Percentiles rank a stretch among this genome's conserved stretches.
Evolutionary conservation across 768 basidiomycete genomes (phyloP).

Genomic region (Rickenella mellea): DNA sequence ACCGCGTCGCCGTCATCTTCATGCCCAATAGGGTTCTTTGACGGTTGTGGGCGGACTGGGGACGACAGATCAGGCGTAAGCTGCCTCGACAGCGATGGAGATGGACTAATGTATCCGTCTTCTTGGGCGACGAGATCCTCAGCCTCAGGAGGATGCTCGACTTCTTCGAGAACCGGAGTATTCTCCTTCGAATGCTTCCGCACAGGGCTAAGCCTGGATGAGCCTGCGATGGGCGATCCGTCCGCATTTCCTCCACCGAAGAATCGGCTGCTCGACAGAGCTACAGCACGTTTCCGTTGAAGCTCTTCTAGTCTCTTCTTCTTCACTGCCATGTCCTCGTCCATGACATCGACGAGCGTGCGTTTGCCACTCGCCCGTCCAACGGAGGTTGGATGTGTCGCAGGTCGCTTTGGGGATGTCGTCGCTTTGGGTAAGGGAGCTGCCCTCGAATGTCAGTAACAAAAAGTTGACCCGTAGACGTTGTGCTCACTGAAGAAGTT

Average conservation of each 20-base stretch:
- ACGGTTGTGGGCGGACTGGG: slow-evolving; percentile 29
- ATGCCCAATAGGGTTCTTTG: background rate
- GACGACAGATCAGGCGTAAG: slow-evolving; percentile 60
- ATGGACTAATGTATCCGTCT: slow-evolving; percentile 76
- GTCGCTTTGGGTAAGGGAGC: slow-evolving; percentile 6
- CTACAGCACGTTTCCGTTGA: slow-evolving; percentile 5
- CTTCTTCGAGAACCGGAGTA: slow-evolving; percentile 16
- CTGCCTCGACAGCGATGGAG: slow-evolving; percentile 36
- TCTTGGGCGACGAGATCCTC: slow-evolving; percentile 54
- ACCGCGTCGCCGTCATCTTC: background rate
- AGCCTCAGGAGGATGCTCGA: slow-evolving; percentile 30
- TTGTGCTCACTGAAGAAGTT: slow-evolving; percentile 53
- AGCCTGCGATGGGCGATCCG: slow-evolving; percentile 2
- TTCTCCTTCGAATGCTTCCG: slow-evolving; percentile 34
- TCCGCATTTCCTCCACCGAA: slow-evolving; percentile 5
- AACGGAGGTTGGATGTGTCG: slow-evolving; percentile 6
- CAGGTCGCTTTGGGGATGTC: background rate
- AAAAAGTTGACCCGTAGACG: background rate
- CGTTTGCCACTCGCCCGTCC: slow-evolving; percentile 61
- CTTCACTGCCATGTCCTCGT: slow-evolving; percentile 47
- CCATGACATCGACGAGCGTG: slow-evolving; percentile 61
- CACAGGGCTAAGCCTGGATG: slow-evolving; percentile 7
- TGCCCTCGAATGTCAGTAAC: background rate
- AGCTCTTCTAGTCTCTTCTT: slow-evolving; percentile 32
- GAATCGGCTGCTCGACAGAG: slow-evolving; percentile 10